phyloP scores from a whole-genome alignment of 2,329 filamentous ascomycete species.

The Aspergillus amoenus region DNA sequence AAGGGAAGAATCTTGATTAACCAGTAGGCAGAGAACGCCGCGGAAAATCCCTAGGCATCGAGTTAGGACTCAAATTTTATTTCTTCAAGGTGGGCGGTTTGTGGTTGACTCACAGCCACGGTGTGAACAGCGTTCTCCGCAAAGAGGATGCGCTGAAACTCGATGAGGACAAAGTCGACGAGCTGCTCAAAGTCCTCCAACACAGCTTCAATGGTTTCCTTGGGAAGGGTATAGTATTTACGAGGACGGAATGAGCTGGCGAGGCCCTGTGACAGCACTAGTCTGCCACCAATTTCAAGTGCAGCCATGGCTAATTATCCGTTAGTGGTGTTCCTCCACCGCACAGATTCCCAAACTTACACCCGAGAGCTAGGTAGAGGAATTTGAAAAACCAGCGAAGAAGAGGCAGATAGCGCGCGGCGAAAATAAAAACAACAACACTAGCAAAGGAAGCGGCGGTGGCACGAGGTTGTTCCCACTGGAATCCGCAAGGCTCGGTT shows the following conservation, averaged over 20 bases:
- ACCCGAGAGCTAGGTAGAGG: conserved; percentile 58
- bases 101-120: conserved; percentile 53
- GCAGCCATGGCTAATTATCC: conserved; percentile 51
- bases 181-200: conserved; percentile 64
- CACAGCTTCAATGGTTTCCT: conserved; percentile 61
- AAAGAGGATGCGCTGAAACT: conserved; percentile 65
- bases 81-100: neutral
- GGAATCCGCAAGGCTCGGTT: neutral
- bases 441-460: conserved; percentile 60
- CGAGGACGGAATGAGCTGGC: conserved; percentile 61
- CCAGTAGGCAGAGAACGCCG: conserved; percentile 61
- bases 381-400: conserved; percentile 62
- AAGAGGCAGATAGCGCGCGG: conserved; percentile 62
- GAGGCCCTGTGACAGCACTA: conserved; percentile 58
- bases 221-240: conserved; percentile 66
- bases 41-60: conserved; percentile 54
- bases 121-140: conserved; percentile 65
- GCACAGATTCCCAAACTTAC: conserved; percentile 39
- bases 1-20: conserved; percentile 65
- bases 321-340: conserved; percentile 21
- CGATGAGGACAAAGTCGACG: conserved; percentile 67
- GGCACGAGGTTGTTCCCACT: conserved; percentile 66
- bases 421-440: conserved; percentile 60
- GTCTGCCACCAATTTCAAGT: conserved; percentile 57
- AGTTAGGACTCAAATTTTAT: neutral